Conservation (phyloP, 495 filamentous ascomycete genomes). For the Tuber magnatum region DNA sequence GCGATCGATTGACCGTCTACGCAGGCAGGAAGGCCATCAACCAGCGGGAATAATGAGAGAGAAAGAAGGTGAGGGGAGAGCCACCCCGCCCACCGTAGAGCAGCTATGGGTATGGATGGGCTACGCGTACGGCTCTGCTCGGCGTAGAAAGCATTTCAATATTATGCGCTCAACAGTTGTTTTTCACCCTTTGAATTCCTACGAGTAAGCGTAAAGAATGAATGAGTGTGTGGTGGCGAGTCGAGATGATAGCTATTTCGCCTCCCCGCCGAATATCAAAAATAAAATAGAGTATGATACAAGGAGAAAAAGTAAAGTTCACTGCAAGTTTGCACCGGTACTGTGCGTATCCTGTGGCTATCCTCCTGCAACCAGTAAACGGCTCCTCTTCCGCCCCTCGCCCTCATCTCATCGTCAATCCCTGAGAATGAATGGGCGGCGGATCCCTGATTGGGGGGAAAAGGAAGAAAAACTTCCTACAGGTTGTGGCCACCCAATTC, state of each 20-base stretch:
- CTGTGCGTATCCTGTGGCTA: not conserved
- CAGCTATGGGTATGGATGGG: not conserved
- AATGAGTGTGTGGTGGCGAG: not conserved
- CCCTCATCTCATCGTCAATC: not conserved
- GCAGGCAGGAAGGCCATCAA: not conserved
- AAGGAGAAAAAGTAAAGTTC: not conserved
- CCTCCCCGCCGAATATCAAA: not conserved
- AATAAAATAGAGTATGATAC: not conserved
- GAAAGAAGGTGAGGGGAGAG: not conserved
- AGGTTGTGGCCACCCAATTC: not conserved
- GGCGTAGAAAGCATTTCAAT: not conserved
- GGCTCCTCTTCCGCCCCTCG: not conserved
- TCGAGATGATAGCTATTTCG: conserved; percentile 1
- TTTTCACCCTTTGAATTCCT: not conserved
- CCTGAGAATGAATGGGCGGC: not conserved
- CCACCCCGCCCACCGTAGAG: not conserved
- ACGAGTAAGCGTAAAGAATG: not conserved
- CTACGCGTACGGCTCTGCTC: not conserved
- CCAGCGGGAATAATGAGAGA: not conserved
- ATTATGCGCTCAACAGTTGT: not conserved
- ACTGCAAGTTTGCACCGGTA: not conserved
- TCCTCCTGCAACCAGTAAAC: not conserved
- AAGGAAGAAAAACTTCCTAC: not conserved
- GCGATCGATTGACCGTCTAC: not conserved
- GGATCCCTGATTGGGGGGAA: not conserved